phyloP scores from a whole-genome alignment of 352 stramenopile species.

The Phytophthora cajani region DNA sequence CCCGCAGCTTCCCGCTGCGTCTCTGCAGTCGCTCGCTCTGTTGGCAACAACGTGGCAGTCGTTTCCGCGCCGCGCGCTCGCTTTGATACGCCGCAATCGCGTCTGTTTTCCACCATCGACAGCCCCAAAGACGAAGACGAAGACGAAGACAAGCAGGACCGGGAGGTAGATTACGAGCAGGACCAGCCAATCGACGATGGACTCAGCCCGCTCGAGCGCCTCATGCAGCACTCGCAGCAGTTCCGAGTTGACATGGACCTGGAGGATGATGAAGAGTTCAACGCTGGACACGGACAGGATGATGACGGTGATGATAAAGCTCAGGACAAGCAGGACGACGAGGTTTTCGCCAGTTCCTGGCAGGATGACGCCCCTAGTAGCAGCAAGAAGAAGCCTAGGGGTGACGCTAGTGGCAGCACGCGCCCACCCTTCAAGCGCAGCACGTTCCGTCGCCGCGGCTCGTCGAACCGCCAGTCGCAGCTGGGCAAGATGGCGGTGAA shows the following conservation, averaged over 20 bases:
- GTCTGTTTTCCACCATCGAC: conserved; percentile 18
- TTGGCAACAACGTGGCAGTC: background rate
- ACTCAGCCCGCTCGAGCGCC: conserved; percentile 67
- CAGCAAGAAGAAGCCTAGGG: background rate
- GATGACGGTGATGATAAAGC: background rate
- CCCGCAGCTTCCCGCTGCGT: background rate
- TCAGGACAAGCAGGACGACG: conserved; percentile 19
- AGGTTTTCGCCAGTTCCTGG: conserved; percentile 6
- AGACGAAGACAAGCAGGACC: conserved; percentile 20
- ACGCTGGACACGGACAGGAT: conserved; percentile 1
- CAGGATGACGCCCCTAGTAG: conserved; percentile 3
- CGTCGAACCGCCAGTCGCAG: conserved; percentile 10
- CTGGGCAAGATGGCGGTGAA: conserved; percentile 25
- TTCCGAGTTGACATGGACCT: conserved; percentile 52
- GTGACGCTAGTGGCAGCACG: background rate
- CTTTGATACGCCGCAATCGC: conserved; percentile 1
- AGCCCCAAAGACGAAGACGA: conserved; percentile 22
- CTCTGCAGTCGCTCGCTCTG: conserved; percentile 1
- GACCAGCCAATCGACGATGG: conserved; percentile 29
- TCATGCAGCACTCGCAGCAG: conserved; percentile 72
- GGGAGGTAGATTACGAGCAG: background rate
- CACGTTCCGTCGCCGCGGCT: conserved; percentile 25
- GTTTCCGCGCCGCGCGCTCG: background rate
- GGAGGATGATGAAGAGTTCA: conserved; percentile 22
- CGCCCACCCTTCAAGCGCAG: conserved; percentile 1